phyloP scores from a whole-genome alignment of 2,329 filamentous ascomycete genomes.

The Fusarium gaditjirri region DNA sequence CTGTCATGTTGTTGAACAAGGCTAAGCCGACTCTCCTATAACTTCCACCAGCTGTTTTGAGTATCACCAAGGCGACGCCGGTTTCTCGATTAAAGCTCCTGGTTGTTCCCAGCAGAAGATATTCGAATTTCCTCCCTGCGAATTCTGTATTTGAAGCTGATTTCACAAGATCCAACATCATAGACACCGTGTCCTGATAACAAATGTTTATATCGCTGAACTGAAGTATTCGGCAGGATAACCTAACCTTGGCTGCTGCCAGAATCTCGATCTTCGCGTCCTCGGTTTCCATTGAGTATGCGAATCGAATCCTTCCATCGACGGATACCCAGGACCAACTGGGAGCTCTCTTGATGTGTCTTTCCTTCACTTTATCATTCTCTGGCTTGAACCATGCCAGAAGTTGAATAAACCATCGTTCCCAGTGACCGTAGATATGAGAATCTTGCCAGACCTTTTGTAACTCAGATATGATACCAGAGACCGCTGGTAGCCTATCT shows the following conservation, averaged over 20 bases:
- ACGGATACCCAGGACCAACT: conserved; percentile 2
- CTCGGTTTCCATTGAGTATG: accelerated
- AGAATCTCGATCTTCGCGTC: background rate
- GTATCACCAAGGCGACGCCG: background rate
- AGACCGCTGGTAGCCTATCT: background rate
- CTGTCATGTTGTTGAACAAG: accelerated
- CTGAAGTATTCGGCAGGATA: background rate
- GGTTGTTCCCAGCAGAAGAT: background rate
- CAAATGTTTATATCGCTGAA: accelerated
- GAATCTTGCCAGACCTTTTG: background rate
- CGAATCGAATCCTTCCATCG: background rate
- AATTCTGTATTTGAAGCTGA: accelerated
- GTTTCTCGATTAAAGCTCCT: accelerated
- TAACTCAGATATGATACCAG: background rate
- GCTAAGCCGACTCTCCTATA: background rate
- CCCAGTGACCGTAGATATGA: background rate
- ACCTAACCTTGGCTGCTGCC: accelerated
- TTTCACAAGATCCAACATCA: background rate
- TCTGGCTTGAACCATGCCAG: background rate
- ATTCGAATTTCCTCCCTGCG: accelerated
- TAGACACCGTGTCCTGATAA: accelerated
- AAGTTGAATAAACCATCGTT: background rate
- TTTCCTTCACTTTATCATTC: accelerated
- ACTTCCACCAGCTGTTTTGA: accelerated
- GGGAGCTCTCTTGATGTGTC: accelerated